These are phyloP conservation scores for Austroboletus novae-zelandiae DNA, from an alignment of 1,284 basidiomycete genomes.

Conservation along the genomic window DNA sequence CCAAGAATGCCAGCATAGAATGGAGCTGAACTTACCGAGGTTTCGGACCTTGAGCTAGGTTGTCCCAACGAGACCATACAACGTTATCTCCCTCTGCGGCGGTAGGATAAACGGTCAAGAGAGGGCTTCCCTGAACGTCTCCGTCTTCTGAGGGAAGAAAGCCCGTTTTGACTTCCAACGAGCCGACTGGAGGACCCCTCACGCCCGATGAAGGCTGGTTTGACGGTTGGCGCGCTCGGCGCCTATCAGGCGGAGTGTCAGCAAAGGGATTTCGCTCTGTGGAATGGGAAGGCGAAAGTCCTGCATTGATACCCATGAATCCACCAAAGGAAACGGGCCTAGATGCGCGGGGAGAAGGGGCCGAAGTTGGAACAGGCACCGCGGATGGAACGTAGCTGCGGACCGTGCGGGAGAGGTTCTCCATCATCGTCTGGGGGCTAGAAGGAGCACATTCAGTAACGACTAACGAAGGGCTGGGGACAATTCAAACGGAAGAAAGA, in stretches of 20 bases:
- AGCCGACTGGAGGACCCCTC: constrained; percentile 9
- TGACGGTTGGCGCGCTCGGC: constrained; percentile 4
- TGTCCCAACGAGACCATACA: constrained; percentile 28
- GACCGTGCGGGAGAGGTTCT: constrained; percentile 49
- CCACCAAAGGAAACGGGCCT: constrained; percentile 48
- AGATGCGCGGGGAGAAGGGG: constrained; percentile 48
- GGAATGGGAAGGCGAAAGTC: constrained; percentile 12
- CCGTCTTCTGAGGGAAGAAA: constrained; percentile 26
- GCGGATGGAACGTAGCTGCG: constrained; percentile 53
- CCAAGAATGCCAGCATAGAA: background rate
- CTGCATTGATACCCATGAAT: constrained; percentile 34
- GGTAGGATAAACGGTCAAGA: constrained; percentile 25
- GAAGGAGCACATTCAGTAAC: constrained; percentile 20
- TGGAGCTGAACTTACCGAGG: constrained; percentile 18
- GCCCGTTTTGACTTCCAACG: constrained; percentile 13
- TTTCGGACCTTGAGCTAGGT: constrained; percentile 16
- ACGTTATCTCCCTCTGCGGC: constrained; percentile 32
- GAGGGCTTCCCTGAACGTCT: constrained; percentile 18
- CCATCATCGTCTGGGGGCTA: constrained; percentile 48
- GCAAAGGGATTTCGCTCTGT: constrained; percentile 10
- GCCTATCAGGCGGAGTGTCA: constrained; percentile 8
- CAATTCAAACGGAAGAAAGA: background rate
- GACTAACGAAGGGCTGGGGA: background rate
- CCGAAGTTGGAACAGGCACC: constrained; percentile 46
- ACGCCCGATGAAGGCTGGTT: constrained; percentile 9